Evolutionary conservation across 371 early-diverging fungal species (phyloP).

Genomic region (Mortierella sp.): DNA sequence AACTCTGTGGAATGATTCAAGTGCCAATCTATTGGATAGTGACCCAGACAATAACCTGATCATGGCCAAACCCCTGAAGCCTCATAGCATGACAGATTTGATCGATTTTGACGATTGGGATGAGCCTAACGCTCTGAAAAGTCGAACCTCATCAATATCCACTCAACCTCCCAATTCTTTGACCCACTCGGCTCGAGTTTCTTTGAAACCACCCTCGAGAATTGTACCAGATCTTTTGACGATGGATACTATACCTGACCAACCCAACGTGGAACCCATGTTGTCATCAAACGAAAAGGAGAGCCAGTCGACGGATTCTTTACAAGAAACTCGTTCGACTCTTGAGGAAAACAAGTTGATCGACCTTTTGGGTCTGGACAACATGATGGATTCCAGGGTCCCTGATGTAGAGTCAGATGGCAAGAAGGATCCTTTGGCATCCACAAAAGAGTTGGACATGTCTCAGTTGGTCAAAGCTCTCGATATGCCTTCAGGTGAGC

Average conservation of each 20-base stretch:
- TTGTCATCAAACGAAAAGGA: not conserved
- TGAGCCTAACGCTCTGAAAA: not conserved
- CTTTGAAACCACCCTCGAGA: not conserved
- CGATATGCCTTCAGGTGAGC: too few species aligned
- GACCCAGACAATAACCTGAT: not conserved
- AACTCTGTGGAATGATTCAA: too few species aligned
- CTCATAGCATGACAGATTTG: not conserved
- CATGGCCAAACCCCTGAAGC: not conserved
- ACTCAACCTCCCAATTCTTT: too few species aligned
- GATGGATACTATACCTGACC: not conserved
- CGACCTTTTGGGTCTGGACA: not conserved
- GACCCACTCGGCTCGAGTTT: not conserved
- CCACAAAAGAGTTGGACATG: too few species aligned
- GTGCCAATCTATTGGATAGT: slow-evolving; percentile 1
- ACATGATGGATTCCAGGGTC: too few species aligned
- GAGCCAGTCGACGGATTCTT: not conserved
- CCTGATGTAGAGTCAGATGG: too few species aligned
- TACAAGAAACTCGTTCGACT: not conserved
- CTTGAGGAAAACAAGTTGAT: not conserved
- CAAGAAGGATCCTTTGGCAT: too few species aligned
- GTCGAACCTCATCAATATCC: not conserved
- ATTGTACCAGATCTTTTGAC: slow-evolving; percentile 16
- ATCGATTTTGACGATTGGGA: slow-evolving; percentile 14
- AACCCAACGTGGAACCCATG: not conserved
- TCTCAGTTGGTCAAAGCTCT: too few species aligned